Evolutionary conservation across 371 early-diverging fungal species (phyloP).

Genomic region (Ecytonucleospora hepatopenaei): DNA sequence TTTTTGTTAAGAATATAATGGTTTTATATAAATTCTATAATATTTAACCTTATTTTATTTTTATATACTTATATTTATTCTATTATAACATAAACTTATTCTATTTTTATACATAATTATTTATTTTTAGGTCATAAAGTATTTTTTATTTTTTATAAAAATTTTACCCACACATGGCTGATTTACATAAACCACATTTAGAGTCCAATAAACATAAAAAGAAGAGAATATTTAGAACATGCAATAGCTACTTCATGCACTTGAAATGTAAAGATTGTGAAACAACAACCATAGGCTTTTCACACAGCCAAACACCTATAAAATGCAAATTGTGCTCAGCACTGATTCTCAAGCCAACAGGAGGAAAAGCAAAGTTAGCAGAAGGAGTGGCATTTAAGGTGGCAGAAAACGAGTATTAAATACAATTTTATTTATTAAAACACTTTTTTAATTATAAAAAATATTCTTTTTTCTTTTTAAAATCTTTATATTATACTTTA

Average conservation of each 20-base stretch:
- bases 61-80: slow-evolving; percentile 15
- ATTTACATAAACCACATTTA: neutral
- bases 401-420: slow-evolving; percentile 20
- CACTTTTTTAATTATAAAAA: neutral
- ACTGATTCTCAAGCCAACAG: slow-evolving; percentile 91
- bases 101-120: no score
- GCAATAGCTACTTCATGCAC: slow-evolving; percentile 99
- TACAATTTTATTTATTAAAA: neutral
- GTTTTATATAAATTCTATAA: no score
- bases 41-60: no score
- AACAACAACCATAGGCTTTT: slow-evolving; percentile 85
- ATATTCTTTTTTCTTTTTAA: neutral
- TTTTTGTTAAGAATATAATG: no score
- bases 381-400: slow-evolving; percentile 44
- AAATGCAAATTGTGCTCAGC: slow-evolving; percentile 80
- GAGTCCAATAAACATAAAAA: slow-evolving; percentile 86
- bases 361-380: slow-evolving; percentile 71
- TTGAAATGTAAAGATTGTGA: slow-evolving; percentile 93
- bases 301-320: slow-evolving; percentile 93
- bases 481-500: neutral
- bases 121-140: no score
- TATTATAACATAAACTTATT: no score
- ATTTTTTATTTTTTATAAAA: slow-evolving; percentile 7
- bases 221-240: slow-evolving; percentile 91
- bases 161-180: slow-evolving; percentile 4